Conservation (phyloP, 2,329 filamentous ascomycete species). For the Cryphonectria carpinicola region DNA sequence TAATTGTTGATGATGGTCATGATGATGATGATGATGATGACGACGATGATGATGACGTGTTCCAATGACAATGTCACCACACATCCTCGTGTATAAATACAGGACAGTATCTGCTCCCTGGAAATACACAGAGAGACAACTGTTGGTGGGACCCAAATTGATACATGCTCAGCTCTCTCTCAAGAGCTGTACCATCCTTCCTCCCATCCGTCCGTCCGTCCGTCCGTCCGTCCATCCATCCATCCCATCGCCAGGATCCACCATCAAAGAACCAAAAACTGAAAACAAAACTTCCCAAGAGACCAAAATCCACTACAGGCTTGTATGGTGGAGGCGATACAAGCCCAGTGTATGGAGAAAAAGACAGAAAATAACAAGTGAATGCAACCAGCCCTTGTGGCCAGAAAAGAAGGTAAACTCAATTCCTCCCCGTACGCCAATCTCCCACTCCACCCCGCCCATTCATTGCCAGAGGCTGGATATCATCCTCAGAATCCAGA, state of each 20-base stretch:
- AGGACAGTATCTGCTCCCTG: neutral
- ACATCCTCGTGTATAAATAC: neutral
- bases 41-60: neutral
- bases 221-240: neutral
- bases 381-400: neutral
- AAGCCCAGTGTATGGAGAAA: neutral
- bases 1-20: too few species aligned
- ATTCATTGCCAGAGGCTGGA: constrained; percentile 13
- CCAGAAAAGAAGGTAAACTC: too few species aligned
- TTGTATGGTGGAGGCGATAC: too few species aligned
- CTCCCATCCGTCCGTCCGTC: too few species aligned
- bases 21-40: neutral
- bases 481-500: constrained; percentile 19
- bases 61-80: too few species aligned
- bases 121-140: neutral
- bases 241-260: neutral
- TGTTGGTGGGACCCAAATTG: neutral
- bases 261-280: neutral
- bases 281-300: neutral
- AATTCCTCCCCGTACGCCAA: neutral
- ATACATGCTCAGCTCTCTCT: neutral
- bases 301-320: neutral
- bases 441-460: constrained; percentile 6
- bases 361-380: neutral
- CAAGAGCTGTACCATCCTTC: neutral